Base-by-base conservation (phyloP, 345 rosid genomes). In the Anastatica hierochuntica region DNA sequence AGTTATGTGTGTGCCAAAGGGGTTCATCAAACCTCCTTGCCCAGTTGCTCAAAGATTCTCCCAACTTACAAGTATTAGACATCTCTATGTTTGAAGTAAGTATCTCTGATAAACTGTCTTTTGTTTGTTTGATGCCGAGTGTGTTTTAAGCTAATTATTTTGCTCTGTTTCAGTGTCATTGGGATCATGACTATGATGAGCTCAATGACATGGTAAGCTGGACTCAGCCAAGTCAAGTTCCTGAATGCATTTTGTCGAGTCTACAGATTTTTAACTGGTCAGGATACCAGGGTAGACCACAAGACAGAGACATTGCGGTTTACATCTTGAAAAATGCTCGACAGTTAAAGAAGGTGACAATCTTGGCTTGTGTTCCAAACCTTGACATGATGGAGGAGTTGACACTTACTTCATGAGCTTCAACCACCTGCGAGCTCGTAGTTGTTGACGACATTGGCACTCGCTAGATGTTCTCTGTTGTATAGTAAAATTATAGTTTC, bases 231-330 rank as follows among this genome's bases (percentile, higher is more conserved):
- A 34, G 24, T 16, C 7, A 0, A 19, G 43, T 43, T 21, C 52
- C 43, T 15, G 2, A 56, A 21, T 56, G 35, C 19, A 7, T 44
- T 12, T 42, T 55, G 49, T 55, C 60, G 49, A 55, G 60, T 41
- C 40, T 41, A 29, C 30, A 56, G 3, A 19, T 31, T 16, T 17
- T 53, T n/a, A 40, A 4, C 0, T 53, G 26, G 59, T 12, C 17
- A n/a, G 0, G 4, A 17, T 40, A 40, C 48, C 12, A 12, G 11
- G 48, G 48, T 15, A 40, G 3, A 15, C 59, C 17, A 8, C 4
- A n/a, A 8, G 48, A 27, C 7, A 50, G 43, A 20, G 31, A 35
- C 35, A 2, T 20, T 5, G 56, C 3, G 8, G 4, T 8, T 50
- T 34, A 34, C 8, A 50, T 50, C 10, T 30, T 48, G 2, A 3